Percentiles rank a stretch among this genome's conserved stretches.
phyloP scores from a whole-genome alignment of 768 basidiomycete genomes.

The Rhodotorula kratochvilovae region DNA sequence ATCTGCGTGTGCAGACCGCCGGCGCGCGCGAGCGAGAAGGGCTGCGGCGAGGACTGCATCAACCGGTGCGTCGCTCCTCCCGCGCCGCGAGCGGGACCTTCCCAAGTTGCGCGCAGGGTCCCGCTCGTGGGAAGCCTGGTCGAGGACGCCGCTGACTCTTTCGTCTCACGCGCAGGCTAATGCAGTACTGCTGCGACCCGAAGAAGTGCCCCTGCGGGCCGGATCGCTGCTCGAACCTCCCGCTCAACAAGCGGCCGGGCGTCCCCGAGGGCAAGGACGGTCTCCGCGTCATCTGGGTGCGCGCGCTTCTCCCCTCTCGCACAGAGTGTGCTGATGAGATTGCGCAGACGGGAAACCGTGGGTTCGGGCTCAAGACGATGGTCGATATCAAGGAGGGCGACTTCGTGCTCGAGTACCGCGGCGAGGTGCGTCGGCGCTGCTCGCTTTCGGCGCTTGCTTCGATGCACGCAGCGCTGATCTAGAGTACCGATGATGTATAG shows the following conservation, averaged over 20 bases:
- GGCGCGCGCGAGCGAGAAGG: not conserved
- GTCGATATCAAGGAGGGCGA: slow-evolving; percentile 26
- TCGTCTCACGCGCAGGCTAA: slow-evolving; percentile 5
- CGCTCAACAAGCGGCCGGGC: slow-evolving; percentile 17
- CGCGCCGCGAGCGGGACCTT: not conserved
- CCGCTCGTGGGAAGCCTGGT: no score
- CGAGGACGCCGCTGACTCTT: no score
- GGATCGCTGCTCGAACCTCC: slow-evolving; percentile 24
- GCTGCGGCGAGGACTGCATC: slow-evolving; percentile 27
- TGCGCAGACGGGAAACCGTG: slow-evolving; percentile 33
- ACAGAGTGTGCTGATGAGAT: not conserved
- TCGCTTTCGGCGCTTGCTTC: no score
- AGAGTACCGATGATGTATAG: not conserved
- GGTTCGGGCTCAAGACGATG: slow-evolving; percentile 39
- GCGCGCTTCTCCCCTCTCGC: not conserved
- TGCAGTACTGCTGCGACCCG: slow-evolving; percentile 36
- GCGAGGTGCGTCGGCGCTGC: slow-evolving; percentile 19
- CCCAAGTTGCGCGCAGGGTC: not conserved
- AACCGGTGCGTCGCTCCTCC: slow-evolving; percentile 18
- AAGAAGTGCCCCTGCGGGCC: slow-evolving; percentile 29
- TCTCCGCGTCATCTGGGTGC: slow-evolving; percentile 31
- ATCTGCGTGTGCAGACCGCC: slow-evolving; percentile 27
- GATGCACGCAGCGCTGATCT: not conserved
- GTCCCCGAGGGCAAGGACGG: slow-evolving; percentile 33
- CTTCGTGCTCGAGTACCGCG: slow-evolving; percentile 34